These are phyloP conservation scores for Francoa sonchifolia DNA, from an alignment of 441 rosid genomes.

Conservation along the genomic window DNA sequence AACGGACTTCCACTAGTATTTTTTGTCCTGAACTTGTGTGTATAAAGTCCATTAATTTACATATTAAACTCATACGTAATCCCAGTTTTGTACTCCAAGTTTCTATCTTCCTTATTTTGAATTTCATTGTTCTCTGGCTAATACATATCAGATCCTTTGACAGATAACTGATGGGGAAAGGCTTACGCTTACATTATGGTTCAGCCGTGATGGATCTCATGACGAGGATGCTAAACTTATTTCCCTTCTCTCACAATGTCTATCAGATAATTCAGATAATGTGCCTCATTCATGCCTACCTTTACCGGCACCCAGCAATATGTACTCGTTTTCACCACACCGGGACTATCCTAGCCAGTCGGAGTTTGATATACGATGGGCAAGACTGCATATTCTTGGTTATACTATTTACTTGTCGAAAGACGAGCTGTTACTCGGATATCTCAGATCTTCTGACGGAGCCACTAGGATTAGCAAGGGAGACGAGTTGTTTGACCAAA, in stretches of 20 bases:
- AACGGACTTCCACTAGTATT: no score
- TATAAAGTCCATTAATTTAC: no score
- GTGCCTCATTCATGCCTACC: conserved; percentile 25
- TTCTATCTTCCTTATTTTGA: not conserved
- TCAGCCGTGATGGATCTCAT: conserved; percentile 68
- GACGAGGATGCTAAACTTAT: conserved; percentile 76
- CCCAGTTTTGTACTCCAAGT: not conserved
- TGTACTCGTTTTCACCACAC: conserved; percentile 64
- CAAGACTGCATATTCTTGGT: conserved; percentile 49
- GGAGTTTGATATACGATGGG: conserved; percentile 58
- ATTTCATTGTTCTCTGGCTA: conserved; percentile 1
- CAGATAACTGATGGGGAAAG: conserved; percentile 80
- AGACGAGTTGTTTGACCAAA: conserved; percentile 27
- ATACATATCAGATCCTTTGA: conserved; percentile 8
- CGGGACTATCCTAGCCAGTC: conserved; percentile 24
- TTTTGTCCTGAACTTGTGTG: no score
- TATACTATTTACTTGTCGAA: conserved; percentile 32
- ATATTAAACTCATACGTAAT: not conserved
- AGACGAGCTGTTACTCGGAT: conserved; percentile 21
- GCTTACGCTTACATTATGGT: conserved; percentile 77
- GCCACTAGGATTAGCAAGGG: conserved; percentile 46
- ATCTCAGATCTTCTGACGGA: conserved; percentile 31
- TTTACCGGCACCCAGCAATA: conserved; percentile 50
- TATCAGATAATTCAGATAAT: conserved; percentile 6
- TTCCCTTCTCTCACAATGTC: conserved; percentile 36